phyloP scores from a whole-genome alignment of 108 stramenopile species.

The Mayamaea pseudoterrestris region DNA sequence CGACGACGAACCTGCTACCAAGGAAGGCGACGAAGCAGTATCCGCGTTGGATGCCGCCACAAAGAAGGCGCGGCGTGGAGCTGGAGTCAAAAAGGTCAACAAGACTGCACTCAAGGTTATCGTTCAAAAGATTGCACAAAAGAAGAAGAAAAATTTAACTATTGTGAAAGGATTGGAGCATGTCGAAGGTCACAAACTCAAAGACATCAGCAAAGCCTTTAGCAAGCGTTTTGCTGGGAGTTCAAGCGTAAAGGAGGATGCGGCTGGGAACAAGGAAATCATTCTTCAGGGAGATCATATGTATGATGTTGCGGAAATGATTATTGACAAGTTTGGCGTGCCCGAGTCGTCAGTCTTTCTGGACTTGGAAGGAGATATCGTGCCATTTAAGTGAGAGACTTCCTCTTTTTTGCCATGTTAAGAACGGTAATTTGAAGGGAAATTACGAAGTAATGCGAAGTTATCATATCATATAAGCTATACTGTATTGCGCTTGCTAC shows the following conservation, averaged over 20 bases:
- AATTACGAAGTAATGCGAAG: too few relatives aligned
- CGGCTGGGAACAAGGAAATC: conserved; percentile 67
- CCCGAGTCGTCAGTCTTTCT: conserved; percentile 52
- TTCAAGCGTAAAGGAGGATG: conserved; percentile 77
- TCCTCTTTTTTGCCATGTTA: too few relatives aligned
- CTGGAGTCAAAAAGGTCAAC: conserved; percentile 36
- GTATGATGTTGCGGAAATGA: conserved; percentile 85
- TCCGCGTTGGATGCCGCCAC: conserved; percentile 17
- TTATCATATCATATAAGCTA: background rate
- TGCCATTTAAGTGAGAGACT: conserved; percentile 32
- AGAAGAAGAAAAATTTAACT: conserved; percentile 82
- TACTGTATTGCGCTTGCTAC: background rate
- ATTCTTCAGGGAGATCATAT: conserved; percentile 95
- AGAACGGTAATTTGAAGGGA: too few relatives aligned
- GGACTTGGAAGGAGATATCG: conserved; percentile 72
- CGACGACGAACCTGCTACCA: conserved; percentile 16
- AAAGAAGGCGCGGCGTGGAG: conserved; percentile 67
- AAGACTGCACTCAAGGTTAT: conserved; percentile 35
- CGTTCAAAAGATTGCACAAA: conserved; percentile 67
- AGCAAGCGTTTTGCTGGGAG: conserved; percentile 88
- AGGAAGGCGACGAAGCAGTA: conserved; percentile 26
- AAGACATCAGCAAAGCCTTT: conserved; percentile 88
- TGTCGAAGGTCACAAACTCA: conserved; percentile 80
- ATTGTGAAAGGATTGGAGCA: conserved; percentile 87
- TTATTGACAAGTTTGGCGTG: conserved; percentile 77